Evolutionary conservation across 2,329 filamentous ascomycete genomes (phyloP), one percentile per base, ranked within the genome.

Genomic region (Pseudocercospora fuligena): DNA sequence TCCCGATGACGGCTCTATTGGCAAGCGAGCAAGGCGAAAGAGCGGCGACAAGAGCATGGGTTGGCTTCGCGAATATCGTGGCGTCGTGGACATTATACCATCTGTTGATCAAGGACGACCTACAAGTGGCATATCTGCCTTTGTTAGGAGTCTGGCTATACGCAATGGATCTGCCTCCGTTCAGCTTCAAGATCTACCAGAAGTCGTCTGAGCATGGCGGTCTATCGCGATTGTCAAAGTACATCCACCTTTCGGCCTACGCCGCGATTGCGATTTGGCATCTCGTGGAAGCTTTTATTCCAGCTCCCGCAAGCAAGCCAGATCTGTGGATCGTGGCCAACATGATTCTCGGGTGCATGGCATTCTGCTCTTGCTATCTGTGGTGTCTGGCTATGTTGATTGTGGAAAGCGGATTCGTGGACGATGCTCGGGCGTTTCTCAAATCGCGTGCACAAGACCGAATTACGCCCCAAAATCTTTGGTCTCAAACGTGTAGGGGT

Each of bases 21-120:
- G 91, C 92, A n/a, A 89, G 91, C n/a, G 87, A 89, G 68, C 87
- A 91, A 59, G 94, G 94, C 0, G 80, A 97, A 49, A 88, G 87
- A 65, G 90, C 91, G 68, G 89, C 90, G 64, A 88, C 87, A 19
- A 87, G 94, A 61, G 89, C 92, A 1, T 99, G 95, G 95, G 90
- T 98, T 7, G 94, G 93, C 19, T 96, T 96, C 76, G 94, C 93
- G 64, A 99, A 98, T 76, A 85, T 94, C 16, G 85, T 97, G 11
- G 94, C 91, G 7, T 87, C 87, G 25, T 97, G 93, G 93, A 98
- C 94, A 5, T 90, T 98, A 87, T 99, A 92, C 76, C 95, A 95
- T 0, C 83, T 99, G 11, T 86, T 98, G 47, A 88, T 91, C 74
- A 88, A 94, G 53, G 94, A 97, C 64, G 91, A 94, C 49, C 83